Base-by-base conservation (phyloP, 176 grass and related monocot genomes). In the Oryza rufipogon region DNA sequence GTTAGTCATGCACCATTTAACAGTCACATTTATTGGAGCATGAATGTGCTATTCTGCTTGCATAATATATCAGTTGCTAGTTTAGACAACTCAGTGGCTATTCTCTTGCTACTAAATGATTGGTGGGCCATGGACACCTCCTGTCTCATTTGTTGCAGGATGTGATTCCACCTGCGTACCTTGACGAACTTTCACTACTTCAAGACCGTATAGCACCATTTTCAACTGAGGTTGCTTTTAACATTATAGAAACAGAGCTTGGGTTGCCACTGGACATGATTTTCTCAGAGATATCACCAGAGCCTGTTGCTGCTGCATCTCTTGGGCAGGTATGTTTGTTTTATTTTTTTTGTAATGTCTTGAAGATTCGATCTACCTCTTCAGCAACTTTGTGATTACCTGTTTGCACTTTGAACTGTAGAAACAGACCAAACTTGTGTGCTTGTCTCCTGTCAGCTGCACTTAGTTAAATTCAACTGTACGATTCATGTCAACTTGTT, bases 181-280 rank as follows among this genome's bases (percentile, higher is more conserved):
- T 98, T 79, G 92, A 93, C 54, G 87, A 98, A 23, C 95, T 98
- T 81, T 95, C 95, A 25, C 82, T 95, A 61, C 88, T 98, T 86
- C 96, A 93, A 88, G 96, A 98, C 75, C 92, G 93, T 64, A 95
- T 98, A 83, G 83, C 91, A 80, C 93, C 96, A 74, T 98, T 98
- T 86, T 95, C 96, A 73, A 95, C 91, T 44, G 83, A 98, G 77
- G 80, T 85, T 84, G 96, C 93, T 86, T 98, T 98, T 74, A 90
- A 70, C 79, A 98, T 95, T 81, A 98, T 98, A 84, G 96, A 98
- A 68, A 90, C 91, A 80, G 96, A 98, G 77, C 85, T 98, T 74
- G 87, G 83, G 45, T 65, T 86, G 66, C 85, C 96, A 75, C 64
- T 98, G 36, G 87, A 98, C 68, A 85, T 88, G 84, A 77, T 95